Evolutionary conservation across 495 filamentous ascomycete species (phyloP).

Genomic region (Darksidea phi): DNA sequence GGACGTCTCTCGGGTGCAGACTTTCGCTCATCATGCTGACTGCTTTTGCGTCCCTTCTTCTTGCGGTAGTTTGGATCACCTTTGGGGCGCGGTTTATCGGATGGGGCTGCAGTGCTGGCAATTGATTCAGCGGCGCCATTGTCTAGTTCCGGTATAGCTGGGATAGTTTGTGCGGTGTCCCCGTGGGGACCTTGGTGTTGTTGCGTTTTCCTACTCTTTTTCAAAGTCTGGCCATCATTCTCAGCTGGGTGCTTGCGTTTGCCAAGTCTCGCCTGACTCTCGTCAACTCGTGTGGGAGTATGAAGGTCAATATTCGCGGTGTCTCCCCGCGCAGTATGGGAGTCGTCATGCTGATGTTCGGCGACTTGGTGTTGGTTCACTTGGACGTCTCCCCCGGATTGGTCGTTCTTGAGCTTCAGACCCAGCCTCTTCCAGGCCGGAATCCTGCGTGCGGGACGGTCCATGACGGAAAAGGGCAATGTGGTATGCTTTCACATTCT

Average conservation of each 20-base stretch:
- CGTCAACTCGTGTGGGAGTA: slow-evolving; percentile 4
- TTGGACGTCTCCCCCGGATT: slow-evolving; percentile 39
- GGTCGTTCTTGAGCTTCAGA: slow-evolving; percentile 63
- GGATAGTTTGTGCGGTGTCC: neutral
- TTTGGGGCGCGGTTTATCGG: slow-evolving; percentile 10
- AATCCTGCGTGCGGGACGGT: slow-evolving; percentile 32
- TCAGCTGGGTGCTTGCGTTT: slow-evolving; percentile 34
- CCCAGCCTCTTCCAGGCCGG: slow-evolving; percentile 78
- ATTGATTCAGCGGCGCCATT: neutral
- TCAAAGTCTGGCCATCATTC: slow-evolving; percentile 2
- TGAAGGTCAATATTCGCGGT: neutral
- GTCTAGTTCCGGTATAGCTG: neutral
- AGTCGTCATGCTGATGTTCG: neutral
- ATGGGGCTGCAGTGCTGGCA: neutral
- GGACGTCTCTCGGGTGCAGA: neutral
- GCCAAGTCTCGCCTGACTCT: slow-evolving; percentile 25
- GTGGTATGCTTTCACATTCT: slow-evolving; percentile 8
- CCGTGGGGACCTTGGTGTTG: neutral
- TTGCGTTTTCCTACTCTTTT: slow-evolving; percentile 24
- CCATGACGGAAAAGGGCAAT: slow-evolving; percentile 27
- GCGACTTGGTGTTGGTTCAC: slow-evolving; percentile 12
- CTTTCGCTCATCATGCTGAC: neutral
- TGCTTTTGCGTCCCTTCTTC: slow-evolving; percentile 18
- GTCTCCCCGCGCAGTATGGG: neutral
- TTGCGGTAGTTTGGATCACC: slow-evolving; percentile 34